These are phyloP conservation scores for Phytophthora constricta DNA, from an alignment of 352 stramenopile genomes.

Conservation along the genomic window DNA sequence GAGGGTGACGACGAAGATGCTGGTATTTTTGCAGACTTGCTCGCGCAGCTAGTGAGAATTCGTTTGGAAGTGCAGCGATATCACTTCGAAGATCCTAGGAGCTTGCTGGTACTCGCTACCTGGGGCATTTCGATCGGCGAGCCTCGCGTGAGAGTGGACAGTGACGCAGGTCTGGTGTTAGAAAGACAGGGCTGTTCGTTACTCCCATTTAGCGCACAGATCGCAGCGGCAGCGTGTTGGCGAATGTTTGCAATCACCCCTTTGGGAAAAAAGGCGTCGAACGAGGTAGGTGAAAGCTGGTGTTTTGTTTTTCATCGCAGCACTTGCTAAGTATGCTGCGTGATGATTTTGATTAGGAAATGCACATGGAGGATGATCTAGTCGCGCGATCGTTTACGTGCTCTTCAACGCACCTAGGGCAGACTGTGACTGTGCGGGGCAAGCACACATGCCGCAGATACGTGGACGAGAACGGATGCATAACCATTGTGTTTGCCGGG, in stretches of 20 bases:
- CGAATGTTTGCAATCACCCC: slow-evolving; percentile 34
- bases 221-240: slow-evolving; percentile 22
- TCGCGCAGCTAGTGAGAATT: neutral
- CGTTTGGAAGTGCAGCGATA: neutral
- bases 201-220: slow-evolving; percentile 26
- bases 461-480: slow-evolving; percentile 17
- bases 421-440: slow-evolving; percentile 10
- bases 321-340: slow-evolving; percentile 1
- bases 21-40: neutral
- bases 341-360: slow-evolving; percentile 2
- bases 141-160: slow-evolving; percentile 15
- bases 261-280: no score
- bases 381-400: slow-evolving; percentile 24
- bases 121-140: slow-evolving; percentile 19
- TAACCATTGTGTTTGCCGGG: slow-evolving; percentile 30
- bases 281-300: no score
- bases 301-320: no score
- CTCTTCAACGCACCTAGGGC: slow-evolving; percentile 14
- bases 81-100: neutral
- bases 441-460: slow-evolving; percentile 33
- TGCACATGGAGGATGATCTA: slow-evolving; percentile 9
- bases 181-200: slow-evolving; percentile 26
- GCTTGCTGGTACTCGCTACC: neutral
- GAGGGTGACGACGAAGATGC: neutral
- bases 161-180: slow-evolving; percentile 13